Percentiles rank a stretch among this genome's conserved stretches.
These are phyloP conservation scores for Lachancea thermotolerans DNA, from an alignment of 805 yeast species.

Conservation along the genomic window DNA sequence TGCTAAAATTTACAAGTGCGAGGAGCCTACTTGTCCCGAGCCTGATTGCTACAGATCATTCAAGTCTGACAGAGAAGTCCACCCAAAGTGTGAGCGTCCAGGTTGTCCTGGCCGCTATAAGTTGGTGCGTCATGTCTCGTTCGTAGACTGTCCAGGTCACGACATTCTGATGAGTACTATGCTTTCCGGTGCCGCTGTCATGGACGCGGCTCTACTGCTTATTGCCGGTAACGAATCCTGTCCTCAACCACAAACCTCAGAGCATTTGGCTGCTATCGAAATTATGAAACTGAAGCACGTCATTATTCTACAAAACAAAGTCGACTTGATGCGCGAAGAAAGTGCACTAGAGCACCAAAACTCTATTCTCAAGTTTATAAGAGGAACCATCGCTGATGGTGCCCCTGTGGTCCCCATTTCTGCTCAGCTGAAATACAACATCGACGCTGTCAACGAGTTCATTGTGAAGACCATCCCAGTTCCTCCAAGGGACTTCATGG, in stretches of 20 bases:
- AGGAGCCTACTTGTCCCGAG: conserved; percentile 76
- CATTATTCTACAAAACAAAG: conserved; percentile 93
- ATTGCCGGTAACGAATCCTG: conserved; percentile 98
- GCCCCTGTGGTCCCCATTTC: conserved; percentile 99
- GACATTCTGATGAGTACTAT: conserved; percentile 99
- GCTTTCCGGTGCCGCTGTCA: conserved; percentile 99
- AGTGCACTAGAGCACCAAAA: conserved; percentile 93
- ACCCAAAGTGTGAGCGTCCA: conserved; percentile 83
- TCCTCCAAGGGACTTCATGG: conserved; percentile 90
- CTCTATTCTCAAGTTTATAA: conserved; percentile 83
- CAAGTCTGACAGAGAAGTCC: conserved; percentile 89
- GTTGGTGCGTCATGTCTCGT: conserved; percentile 92
- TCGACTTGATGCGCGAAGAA: conserved; percentile 96
- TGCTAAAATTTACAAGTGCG: conserved; percentile 95
- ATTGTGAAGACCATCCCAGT: conserved; percentile 91
- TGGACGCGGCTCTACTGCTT: conserved; percentile 96
- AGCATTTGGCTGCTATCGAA: conserved; percentile 98
- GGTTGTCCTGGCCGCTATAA: conserved; percentile 87
- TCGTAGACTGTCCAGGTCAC: conserved; percentile 99
- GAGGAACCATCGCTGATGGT: conserved; percentile 98
- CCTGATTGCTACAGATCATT: conserved; percentile 94
- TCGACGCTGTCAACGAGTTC: conserved; percentile 96
- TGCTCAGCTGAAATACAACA: conserved; percentile 96
- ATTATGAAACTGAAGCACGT: conserved; percentile 98
- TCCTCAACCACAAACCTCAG: conserved; percentile 99